Evolutionary conservation across 2,329 filamentous ascomycete species (phyloP), one percentile per base, ranked within the genome.

Genomic region (Lithohypha guttulata): DNA sequence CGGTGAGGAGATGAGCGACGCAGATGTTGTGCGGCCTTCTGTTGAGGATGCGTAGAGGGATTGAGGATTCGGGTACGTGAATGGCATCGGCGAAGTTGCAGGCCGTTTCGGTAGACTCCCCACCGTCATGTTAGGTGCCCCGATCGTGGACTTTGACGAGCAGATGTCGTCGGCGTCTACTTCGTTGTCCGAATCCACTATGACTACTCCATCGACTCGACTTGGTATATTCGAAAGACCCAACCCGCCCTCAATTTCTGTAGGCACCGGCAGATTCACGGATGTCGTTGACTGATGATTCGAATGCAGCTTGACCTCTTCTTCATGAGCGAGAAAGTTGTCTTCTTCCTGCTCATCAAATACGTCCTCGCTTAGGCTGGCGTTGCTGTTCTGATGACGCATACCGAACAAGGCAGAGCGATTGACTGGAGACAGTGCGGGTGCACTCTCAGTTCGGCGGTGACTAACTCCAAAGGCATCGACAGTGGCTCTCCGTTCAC

Each of bases 321-420:
- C 56, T 19, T 39, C 35, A 31, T 39, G 35, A 17, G 63, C 63
- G 17, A 66, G 46, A 42, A 66, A 66, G 7, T 62, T 64, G 50
- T 69, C 65, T 42, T 69, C 66, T 43, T 69, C 66, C 45, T 69
- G 64, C 47, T 69, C 66, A 32, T 68, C 63, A 42, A 69, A 66
- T 3, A 68, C 66, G 47, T 69, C 66, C 4, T 61, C 60, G 34
- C 62, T 59, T 35, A 66, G 51, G 1, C 57, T 52, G 6, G 59
- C 50, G 28, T 55, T 58, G 18, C 58, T 62, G 10, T 56, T 55
- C 19, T 67, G 50, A 6, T 63, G 58, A 30, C 54, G 53, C 15
- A 56, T 52, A 17, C 52, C 53, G 29, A 68, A 56, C 26, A 39
- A 19, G 26, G 54, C 51, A 40, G 54, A 59, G 34, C 64, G 61